Evolutionary conservation across 108 stramenopile species (phyloP), one percentile per base, ranked within the genome.

Genomic region (Skeletonema grethae): DNA sequence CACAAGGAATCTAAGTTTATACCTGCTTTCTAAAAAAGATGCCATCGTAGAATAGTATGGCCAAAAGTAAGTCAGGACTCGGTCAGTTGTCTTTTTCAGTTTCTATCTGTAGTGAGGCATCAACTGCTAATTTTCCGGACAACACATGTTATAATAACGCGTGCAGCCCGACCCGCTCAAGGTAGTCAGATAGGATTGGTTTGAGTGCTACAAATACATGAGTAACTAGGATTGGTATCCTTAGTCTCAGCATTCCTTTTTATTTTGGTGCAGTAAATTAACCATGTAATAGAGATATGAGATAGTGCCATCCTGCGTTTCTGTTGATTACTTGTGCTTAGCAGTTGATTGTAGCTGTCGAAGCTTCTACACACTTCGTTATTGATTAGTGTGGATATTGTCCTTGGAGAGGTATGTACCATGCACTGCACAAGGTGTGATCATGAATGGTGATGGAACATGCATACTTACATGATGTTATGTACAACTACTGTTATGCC

Each of bases 1-100:
- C 97, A 38, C 88, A 96, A 60, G 95, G 94, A 71, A 92, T 97
- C 89, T 93, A 96, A 96, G 61, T 65, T 53, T 53, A 22, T 53
- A 53, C 48, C 63, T 55, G 55, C 45, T 48, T 56, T 3, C 10
- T 60, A 18, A 61, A 3, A 8, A 55, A n/a, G 50, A 61, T 41
- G 50, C 61, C 61, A 56, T 61, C 55, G 50, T 61, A 16, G 18
- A 61, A 18, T 61, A 61, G 61, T 39, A 35, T 61, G 50, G 61
- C 61, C 18, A 56, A 20, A 55, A 61, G 18, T 61, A 56, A 55
- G 58, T 50, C 58, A 55, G 18, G 55, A 18, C 60, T 36, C 24
- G 63, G 63, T 6, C 24, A 5, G 25, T 58, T 58, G 57, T 59
- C 55, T 56, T 65, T 25, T 24, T 58, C 63, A 56, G 58, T 65